phyloP scores from a whole-genome alignment of 352 stramenopile species.

The Globisporangium cystogenes region DNA sequence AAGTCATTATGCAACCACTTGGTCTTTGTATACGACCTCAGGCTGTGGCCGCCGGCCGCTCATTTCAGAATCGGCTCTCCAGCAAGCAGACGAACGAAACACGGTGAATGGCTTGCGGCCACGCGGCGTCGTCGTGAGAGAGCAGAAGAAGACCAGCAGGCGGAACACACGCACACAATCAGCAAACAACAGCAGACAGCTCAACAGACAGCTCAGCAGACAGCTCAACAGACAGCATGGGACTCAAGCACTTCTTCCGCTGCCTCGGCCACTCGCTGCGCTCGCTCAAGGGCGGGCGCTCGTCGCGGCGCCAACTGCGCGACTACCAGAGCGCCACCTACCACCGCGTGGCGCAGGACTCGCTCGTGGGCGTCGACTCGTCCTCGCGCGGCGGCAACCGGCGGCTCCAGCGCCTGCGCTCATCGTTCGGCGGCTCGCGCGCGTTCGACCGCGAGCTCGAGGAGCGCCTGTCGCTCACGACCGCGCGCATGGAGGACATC shows the following conservation, averaged over 20 bases:
- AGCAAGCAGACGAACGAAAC: background rate
- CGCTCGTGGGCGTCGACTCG: background rate
- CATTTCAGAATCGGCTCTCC: background rate
- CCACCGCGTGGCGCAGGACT: conserved; percentile 10
- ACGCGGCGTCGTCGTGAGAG: background rate
- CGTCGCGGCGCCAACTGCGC: conserved; percentile 9
- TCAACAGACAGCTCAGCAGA: background rate
- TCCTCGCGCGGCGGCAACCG: background rate
- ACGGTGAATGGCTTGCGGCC: background rate
- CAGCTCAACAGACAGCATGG: conserved; percentile 6
- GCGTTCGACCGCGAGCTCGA: conserved; percentile 14
- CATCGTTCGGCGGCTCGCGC: conserved; percentile 7
- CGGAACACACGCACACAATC: no score
- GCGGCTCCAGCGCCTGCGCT: conserved; percentile 6
- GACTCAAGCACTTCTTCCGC: conserved; percentile 14
- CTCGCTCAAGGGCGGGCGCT: conserved; percentile 8
- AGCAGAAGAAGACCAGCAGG: no score
- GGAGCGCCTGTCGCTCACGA: conserved; percentile 12
- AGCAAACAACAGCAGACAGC: background rate
- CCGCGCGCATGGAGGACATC: conserved; percentile 14
- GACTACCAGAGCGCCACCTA: conserved; percentile 13
- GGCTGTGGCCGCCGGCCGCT: no score
- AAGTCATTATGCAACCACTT: background rate
- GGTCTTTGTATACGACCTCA: background rate
- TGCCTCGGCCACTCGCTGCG: conserved; percentile 12